phyloP scores from a whole-genome alignment of 257 asterid species.

The Dorcoceras hygrometricum region DNA sequence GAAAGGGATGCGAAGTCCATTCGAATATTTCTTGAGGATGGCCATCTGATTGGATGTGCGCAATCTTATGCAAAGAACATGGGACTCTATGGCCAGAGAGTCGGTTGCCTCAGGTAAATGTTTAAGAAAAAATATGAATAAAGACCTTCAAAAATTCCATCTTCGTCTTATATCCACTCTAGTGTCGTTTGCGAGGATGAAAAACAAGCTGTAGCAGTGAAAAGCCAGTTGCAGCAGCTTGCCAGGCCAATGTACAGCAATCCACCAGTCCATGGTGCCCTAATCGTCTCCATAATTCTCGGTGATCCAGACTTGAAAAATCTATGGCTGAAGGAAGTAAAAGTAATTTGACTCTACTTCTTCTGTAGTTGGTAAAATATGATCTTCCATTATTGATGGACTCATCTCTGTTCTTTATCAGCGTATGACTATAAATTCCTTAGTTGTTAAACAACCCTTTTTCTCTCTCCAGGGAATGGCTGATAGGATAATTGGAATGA shows the following conservation, averaged over 20 bases:
- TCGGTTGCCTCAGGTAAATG: slow-evolving; percentile 85
- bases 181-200: slow-evolving; percentile 92
- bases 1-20: slow-evolving; percentile 93
- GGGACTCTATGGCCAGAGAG: slow-evolving; percentile 99
- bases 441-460: neutral
- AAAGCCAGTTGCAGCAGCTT: slow-evolving; percentile 97
- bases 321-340: slow-evolving; percentile 94
- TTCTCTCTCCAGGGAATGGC: slow-evolving; percentile 77
- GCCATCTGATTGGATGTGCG: slow-evolving; percentile 91
- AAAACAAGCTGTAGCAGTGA: slow-evolving; percentile 90
- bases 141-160: neutral
- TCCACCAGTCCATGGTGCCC: slow-evolving; percentile 95
- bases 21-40: slow-evolving; percentile 91
- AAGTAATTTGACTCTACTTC: slow-evolving; percentile 43
- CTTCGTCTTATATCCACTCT: slow-evolving; percentile 15
- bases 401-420: neutral
- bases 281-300: slow-evolving; percentile 77
- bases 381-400: no score
- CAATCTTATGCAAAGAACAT: slow-evolving; percentile 98
- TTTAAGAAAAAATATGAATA: neutral
- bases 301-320: slow-evolving; percentile 76
- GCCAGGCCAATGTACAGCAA: slow-evolving; percentile 99
- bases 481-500: slow-evolving; percentile 91
- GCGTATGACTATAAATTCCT: neutral
- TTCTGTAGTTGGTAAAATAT: neutral